phyloP scores from a whole-genome alignment of 495 filamentous ascomycete species.

The Aspergillus diversus region DNA sequence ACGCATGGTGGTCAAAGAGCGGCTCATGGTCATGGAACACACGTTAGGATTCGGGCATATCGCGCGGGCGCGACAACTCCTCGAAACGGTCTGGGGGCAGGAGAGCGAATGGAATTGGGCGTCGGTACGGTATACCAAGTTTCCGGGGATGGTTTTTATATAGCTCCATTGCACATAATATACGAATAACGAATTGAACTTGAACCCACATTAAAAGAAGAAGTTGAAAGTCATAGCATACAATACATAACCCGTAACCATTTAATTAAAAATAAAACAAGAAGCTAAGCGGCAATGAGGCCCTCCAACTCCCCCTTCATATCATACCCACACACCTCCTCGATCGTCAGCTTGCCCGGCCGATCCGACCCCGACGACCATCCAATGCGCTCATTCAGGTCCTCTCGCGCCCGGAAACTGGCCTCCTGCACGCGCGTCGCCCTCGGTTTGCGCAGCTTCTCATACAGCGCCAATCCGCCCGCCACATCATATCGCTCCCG shows the following conservation, averaged over 20 bases:
- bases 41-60: conserved; percentile 36
- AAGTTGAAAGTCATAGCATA: not conserved
- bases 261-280: not conserved
- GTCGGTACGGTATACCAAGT: conserved; percentile 30
- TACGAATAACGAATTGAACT: not conserved
- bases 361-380: conserved; percentile 26
- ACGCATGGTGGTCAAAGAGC: conserved; percentile 34
- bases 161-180: conserved; percentile 5
- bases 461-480: conserved; percentile 40
- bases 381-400: conserved; percentile 36
- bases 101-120: conserved; percentile 30
- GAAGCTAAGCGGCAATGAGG: conserved; percentile 11
- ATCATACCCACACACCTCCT: conserved; percentile 34
- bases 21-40: conserved; percentile 37
- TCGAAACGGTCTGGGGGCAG: conserved; percentile 30
- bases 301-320: conserved; percentile 29
- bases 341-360: conserved; percentile 36
- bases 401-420: conserved; percentile 32
- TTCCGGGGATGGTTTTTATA: conserved; percentile 35
- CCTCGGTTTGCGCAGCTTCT: conserved; percentile 41
- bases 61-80: conserved; percentile 26
- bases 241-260: not conserved
- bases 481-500: conserved; percentile 28
- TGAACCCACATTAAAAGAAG: not conserved
- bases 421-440: conserved; percentile 47